Conservation (phyloP, 2,329 filamentous ascomycete genomes). For the Tolypocladium capitatum region DNA sequence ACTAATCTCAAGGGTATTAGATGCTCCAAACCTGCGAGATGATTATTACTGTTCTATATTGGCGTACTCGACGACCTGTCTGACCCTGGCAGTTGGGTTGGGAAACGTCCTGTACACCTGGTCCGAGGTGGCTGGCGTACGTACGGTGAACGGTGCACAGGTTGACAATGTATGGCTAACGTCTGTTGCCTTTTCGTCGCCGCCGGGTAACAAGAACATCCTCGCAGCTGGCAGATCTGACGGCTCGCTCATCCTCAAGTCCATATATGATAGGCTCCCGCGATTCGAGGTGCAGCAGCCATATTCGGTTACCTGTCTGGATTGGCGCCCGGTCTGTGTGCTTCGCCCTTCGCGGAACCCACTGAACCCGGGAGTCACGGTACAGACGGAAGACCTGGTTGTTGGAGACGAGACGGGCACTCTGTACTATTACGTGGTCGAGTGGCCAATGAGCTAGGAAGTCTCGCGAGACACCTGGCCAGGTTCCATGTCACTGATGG, state of each 20-base stretch:
- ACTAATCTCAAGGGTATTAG: constrained; percentile 49
- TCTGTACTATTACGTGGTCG: constrained; percentile 78
- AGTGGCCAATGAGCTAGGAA: constrained; percentile 62
- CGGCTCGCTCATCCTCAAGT: constrained; percentile 65
- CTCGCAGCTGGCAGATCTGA: constrained; percentile 74
- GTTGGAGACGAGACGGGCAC: constrained; percentile 75
- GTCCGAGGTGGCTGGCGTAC: constrained; percentile 62
- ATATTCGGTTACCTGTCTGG: constrained; percentile 62
- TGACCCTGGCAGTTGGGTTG: constrained; percentile 73
- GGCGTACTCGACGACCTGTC: constrained; percentile 64
- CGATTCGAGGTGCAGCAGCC: constrained; percentile 58
- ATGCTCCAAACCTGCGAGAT: constrained; percentile 78
- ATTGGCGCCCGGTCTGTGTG: constrained; percentile 58
- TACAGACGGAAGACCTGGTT: constrained; percentile 68
- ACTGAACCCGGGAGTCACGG: constrained; percentile 30
- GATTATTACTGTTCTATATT: constrained; percentile 92
- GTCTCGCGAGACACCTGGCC: constrained; percentile 55
- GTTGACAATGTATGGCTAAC: constrained; percentile 46
- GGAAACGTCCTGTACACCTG: constrained; percentile 72
- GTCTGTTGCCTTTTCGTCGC: constrained; percentile 80
- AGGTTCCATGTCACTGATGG: constrained; percentile 64
- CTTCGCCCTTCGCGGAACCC: constrained; percentile 38
- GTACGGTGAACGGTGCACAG: constrained; percentile 24
- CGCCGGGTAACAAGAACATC: constrained; percentile 60
- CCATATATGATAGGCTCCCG: constrained; percentile 53